Base-by-base conservation (phyloP, 768 basidiomycete genomes). In the Polyporus arcularius region DNA sequence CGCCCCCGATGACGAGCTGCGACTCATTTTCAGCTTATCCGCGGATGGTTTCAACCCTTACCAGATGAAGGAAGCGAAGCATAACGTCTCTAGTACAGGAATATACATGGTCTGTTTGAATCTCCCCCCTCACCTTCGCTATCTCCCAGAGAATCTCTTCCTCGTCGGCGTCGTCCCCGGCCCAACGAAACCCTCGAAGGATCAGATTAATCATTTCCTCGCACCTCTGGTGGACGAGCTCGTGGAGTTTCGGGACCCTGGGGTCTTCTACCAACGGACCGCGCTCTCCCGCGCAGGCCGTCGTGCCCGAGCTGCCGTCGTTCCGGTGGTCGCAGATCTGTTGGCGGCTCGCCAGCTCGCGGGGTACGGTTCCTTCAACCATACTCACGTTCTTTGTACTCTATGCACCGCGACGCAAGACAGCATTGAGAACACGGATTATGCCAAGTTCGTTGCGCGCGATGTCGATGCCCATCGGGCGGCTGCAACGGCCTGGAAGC, bases 131-230 rank as follows among this genome's bases (percentile, higher is more conserved):
- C 56, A 71, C 16, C 59, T 74, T 4, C 64, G 70, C 1, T 74
- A 75, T 65, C 67, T 70, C 38, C 66, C 70, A 0, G 73, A 78
- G 60, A 72, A 75, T 53, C 66, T 78, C 58, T 76, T 68, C 46
- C 58, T 66, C 9, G 62, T 51, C 9, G 68, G 65, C 16, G 43
- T 68, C n/a, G 55, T 68, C 26, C 63, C 67, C 11, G 72, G 72
- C 7, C 73, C 72, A 4, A 63, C 61, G 28, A 63, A 74, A 53
- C 70, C 70, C 8, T 45, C 40, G 0, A 45, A 63, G 3, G 49
- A 64, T 18, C 42, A 67, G n/a, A 48, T 71, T 14, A 71, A 73
- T 56, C 64, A 69, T 38, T 61, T 60, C n/a, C n/a, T n/a, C n/a
- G n/a, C n/a, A n/a, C 72, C 66, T 4, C 57, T 73, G 2, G 54